Base-by-base conservation (phyloP, 495 filamentous ascomycete genomes). In the Penicillium crystallinum region DNA sequence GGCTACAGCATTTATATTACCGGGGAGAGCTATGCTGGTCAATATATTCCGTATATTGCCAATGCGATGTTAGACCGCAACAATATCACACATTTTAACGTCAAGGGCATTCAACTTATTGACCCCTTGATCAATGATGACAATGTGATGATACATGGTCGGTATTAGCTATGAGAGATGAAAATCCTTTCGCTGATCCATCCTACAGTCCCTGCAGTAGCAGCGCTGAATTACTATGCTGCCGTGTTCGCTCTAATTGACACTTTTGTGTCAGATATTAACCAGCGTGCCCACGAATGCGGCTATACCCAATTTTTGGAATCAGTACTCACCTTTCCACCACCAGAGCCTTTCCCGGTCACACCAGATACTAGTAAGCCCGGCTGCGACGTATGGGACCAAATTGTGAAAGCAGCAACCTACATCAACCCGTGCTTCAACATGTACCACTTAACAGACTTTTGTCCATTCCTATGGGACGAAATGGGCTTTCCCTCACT, bases 11-110 rank as follows among this genome's bases (percentile, higher is more conserved):
- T 88, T 1, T 90, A 85, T 56, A 77, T 89, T 45, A 77, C 84
- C 2, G 86, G 85, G 0, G 85, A 89, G 59, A 84, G 79, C 36
- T 87, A 89, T 60, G 88, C 85, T 18, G 89, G 89, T 5, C 75
- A 75, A 49, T 95, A 91, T 56, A 83, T 90, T 33, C 87, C 89
- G 0, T 95, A 92, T 59, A 85, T 95, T 42, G 83, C 87, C 1
- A 77, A 80, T 56, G 84, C 82, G 8, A 87, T 93, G 75, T 70
- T 92, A 57, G 78, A 88, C 49, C 74, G 72, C 36, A 81, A 89
- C 15, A 78, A 93, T 60, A 83, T 68, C 1, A 72, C 59, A 2
- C 85, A 89, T 59, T 89, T 81, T 63, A 75, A 90, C 57, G 62
- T 90, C 10, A 70, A 77, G n/a, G 82, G 81, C 2, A 78, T 88